Evolutionary conservation across 805 yeast genomes (phyloP).

Genomic region (Candida khao-thaluensis): DNA sequence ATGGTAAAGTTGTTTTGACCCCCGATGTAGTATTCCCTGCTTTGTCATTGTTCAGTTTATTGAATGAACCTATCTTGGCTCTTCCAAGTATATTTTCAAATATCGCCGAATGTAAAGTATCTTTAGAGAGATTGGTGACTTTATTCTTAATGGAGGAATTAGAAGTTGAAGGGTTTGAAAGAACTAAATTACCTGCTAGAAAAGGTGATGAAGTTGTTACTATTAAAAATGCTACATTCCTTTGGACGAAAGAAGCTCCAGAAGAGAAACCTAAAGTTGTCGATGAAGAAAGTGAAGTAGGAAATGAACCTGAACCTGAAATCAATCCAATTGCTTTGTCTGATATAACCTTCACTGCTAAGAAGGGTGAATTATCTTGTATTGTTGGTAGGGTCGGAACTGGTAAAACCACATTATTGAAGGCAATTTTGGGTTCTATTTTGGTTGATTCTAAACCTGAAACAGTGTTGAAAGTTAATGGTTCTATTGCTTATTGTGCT

Average conservation of each 20-base stretch:
- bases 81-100: conserved; percentile 32
- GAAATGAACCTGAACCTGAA: conserved; percentile 5
- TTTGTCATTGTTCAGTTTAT: conserved; percentile 35
- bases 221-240: conserved; percentile 31
- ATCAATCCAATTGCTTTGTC: conserved; percentile 27
- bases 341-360: conserved; percentile 32
- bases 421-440: conserved; percentile 33
- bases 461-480: conserved; percentile 24
- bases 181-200: conserved; percentile 17
- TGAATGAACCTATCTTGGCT: conserved; percentile 33
- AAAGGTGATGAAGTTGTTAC: conserved; percentile 25
- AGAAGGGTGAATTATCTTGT: conserved; percentile 37
- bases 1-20: conserved; percentile 26
- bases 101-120: conserved; percentile 30
- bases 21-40: conserved; percentile 43
- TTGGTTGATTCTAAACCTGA: conserved; percentile 15
- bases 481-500: conserved; percentile 39
- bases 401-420: conserved; percentile 39
- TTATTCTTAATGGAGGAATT: conserved; percentile 35
- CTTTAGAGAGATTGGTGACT: conserved; percentile 32
- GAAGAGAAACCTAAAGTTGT: conserved; percentile 4
- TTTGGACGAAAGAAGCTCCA: conserved; percentile 21
- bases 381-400: conserved; percentile 43
- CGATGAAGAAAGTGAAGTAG: conserved; percentile 21
- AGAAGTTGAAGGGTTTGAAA: conserved; percentile 23